These are phyloP conservation scores for Petasospora fabianii DNA, from an alignment of 1,139 yeast species.

Conservation along the genomic window DNA sequence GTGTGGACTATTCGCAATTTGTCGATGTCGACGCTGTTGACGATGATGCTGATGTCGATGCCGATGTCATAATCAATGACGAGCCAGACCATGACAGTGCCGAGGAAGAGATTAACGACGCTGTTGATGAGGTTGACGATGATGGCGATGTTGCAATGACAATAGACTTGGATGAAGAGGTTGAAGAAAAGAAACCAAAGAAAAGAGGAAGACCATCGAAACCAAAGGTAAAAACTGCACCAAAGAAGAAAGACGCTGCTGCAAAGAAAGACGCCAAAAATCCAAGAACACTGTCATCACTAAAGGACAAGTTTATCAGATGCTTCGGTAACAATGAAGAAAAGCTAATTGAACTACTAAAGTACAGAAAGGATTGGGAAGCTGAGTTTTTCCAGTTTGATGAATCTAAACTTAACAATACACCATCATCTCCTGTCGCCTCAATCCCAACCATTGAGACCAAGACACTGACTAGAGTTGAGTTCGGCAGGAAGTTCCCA, in stretches of 20 bases:
- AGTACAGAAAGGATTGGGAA: slow-evolving; percentile 36
- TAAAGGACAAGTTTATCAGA: slow-evolving; percentile 35
- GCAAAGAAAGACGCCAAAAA: slow-evolving; percentile 19
- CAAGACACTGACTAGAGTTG: slow-evolving; percentile 6
- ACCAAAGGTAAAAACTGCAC: slow-evolving; percentile 5
- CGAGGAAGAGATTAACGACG: slow-evolving; percentile 10
- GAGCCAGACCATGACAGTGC: slow-evolving; percentile 4
- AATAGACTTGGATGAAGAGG: background rate
- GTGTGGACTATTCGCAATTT: slow-evolving; percentile 18
- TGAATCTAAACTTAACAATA: slow-evolving; percentile 17
- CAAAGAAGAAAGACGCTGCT: slow-evolving; percentile 9
- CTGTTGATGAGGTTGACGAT: slow-evolving; percentile 6
- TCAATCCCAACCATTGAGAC: slow-evolving; percentile 7
- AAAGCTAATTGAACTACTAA: slow-evolving; percentile 32
- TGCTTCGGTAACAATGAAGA: slow-evolving; percentile 34
- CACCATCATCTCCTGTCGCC: slow-evolving; percentile 9
- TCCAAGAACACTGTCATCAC: slow-evolving; percentile 32
- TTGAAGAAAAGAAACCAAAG: slow-evolving; percentile 3
- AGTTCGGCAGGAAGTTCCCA: slow-evolving; percentile 20
- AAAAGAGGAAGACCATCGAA: slow-evolving; percentile 10
- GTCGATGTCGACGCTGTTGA: slow-evolving; percentile 11
- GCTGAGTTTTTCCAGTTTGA: slow-evolving; percentile 31
- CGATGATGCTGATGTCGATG: slow-evolving; percentile 20
- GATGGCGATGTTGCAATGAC: slow-evolving; percentile 3
- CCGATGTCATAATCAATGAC: slow-evolving; percentile 18